Base-by-base conservation (phyloP, 805 yeast genomes). In the Lipomyces anomalus region DNA sequence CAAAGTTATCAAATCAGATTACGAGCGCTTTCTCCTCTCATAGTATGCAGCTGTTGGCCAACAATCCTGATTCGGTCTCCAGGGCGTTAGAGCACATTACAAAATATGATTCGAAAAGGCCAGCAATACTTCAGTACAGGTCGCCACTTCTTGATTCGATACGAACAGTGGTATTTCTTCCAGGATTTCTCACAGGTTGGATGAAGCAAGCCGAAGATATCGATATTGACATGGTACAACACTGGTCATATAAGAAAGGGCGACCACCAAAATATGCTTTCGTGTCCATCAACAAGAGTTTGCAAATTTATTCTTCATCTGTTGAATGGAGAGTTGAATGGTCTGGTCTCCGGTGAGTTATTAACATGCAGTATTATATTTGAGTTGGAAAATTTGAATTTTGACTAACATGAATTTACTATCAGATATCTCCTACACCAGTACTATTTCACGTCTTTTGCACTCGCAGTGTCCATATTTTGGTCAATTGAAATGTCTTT, bases 81-180 rank as follows among this genome's bases (percentile, higher is more conserved):
- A n/a, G 33, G 20, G 42, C 43, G 16, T 17, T 48, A 4, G 29
- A 20, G 11, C 21, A 37, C 6, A 39, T 48, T 17, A 46, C 53
- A 6, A 26, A 42, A 1, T 38, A 45, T 4, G 50, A 46, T 11
- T 33, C 50, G 5, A 41, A 35, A 4, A 37, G 50, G 20, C 65
- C 66, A 42, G 65, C 61, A 2, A 55, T 63, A 11, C 43, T 67
- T 37, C 66, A 67, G 1, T 66, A 48, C 52, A 48, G 43, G 38
- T 57, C 65, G 6, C 47, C 43, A 6, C 35, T 61, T 4, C 43
- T 63, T 17, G 64, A 64, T 30, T 13, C 44, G 2, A 13, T 64
- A 16, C 61, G 60, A 22, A 49, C 64, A 2, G 7, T 63, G 6
- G 23, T 58, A 13, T 56, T 55, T 22, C 36, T 61, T 3, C 68